Percentiles rank a stretch among this genome's conserved stretches.
These are phyloP conservation scores for Lipomyces yarrowii DNA, from an alignment of 1,139 yeast species.

Conservation along the genomic window DNA sequence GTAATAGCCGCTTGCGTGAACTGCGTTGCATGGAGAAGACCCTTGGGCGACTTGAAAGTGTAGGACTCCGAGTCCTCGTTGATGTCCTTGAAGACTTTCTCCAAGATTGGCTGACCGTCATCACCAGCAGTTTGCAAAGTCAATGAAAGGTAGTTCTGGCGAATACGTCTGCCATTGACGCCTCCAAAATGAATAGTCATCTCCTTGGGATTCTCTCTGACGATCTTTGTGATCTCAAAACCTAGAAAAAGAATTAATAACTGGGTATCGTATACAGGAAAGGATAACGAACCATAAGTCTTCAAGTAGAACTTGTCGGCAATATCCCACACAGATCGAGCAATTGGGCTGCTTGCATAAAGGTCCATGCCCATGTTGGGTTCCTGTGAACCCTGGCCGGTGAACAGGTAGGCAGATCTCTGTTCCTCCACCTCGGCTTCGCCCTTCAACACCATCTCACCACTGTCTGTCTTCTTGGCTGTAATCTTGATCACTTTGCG, in stretches of 20 bases:
- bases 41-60: conserved; percentile 91
- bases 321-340: conserved; percentile 95
- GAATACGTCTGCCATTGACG: conserved; percentile 77
- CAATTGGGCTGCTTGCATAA: conserved; percentile 86
- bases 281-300: conserved; percentile 65
- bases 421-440: conserved; percentile 99
- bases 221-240: conserved; percentile 93
- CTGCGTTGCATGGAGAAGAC: conserved; percentile 96
- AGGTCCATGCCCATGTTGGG: conserved; percentile 99
- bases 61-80: conserved; percentile 76
- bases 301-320: conserved; percentile 91
- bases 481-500: conserved; percentile 95
- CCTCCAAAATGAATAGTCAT: conserved; percentile 97
- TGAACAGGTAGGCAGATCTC: conserved; percentile 91
- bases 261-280: not conserved
- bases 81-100: conserved; percentile 92
- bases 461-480: conserved; percentile 80
- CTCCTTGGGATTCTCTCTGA: conserved; percentile 92
- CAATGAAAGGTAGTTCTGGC: conserved; percentile 95
- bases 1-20: conserved; percentile 99
- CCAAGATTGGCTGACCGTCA: conserved; percentile 81
- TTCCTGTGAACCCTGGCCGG: conserved; percentile 99
- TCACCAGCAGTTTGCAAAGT: conserved; percentile 93
- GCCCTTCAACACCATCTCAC: conserved; percentile 76
- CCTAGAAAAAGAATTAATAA: conserved; percentile 8